Base-by-base conservation (phyloP, 2,329 filamentous ascomycete genomes). In the Trichoderma sp. region DNA sequence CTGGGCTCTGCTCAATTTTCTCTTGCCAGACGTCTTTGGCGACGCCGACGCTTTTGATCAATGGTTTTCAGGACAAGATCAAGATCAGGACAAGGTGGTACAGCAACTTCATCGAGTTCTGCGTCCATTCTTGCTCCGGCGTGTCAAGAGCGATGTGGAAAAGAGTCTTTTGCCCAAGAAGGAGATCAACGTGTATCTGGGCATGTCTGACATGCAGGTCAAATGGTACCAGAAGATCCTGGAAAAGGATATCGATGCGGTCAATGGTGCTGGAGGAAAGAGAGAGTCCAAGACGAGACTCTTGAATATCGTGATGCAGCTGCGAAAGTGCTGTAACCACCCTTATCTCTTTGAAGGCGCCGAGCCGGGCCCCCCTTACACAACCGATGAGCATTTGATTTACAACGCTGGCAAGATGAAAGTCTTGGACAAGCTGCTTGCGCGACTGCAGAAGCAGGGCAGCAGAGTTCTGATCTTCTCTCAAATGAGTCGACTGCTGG, bases 171-270 rank as follows among this genome's bases (percentile, higher is more conserved):
- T 98, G 60, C 95, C 95, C 2, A 99, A 99, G 83, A 97, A 98
- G 78, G 95, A 99, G 77, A 82, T 98, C 73, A 99, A 99, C 70
- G 79, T 99, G 30, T 99, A 98, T 74, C 90, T 99, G 70, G 95
- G 94, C 70, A 97, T 99, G 94, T 93, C 95, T 0, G 93, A 97
- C 65, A 99, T 99, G 95, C 95, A 99, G 77, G 87, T 97, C 71
- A 96, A 95, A 75, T 99, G 95, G 94, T 99, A 99, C 75, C 91
- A 97, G 77, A 98, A 97, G 81, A 99, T 99, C 71, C 82, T 99
- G 3, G 95, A 99, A 74, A 99, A 98, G 79, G 95, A 99, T 73
- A 99, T 99, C 68, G 95, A 99, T 77, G 95, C 95, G 15, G 94
- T 99, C 72, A 99, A 99, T 71, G 95, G 95, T 67, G 95, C 94